These are phyloP conservation scores for Verticillium klebahnii DNA, from an alignment of 2,329 filamentous ascomycete genomes.

Conservation along the genomic window DNA sequence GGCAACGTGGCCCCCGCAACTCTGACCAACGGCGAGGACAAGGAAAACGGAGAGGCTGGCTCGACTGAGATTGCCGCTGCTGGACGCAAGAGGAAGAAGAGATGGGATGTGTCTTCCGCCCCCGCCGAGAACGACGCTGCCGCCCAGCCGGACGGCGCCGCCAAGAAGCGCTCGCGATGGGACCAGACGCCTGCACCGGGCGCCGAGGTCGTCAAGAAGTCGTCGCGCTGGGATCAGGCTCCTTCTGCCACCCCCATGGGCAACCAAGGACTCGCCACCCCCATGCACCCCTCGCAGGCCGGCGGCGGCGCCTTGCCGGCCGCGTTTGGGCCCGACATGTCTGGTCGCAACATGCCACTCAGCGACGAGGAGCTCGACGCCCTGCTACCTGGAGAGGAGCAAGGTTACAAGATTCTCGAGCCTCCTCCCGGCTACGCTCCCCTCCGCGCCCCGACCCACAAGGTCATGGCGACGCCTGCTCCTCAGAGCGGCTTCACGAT, in stretches of 20 bases:
- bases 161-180: conserved; percentile 75
- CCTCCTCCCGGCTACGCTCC: conserved; percentile 91
- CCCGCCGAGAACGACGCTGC: conserved; percentile 41
- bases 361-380: conserved; percentile 93
- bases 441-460: conserved; percentile 70
- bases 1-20: conserved; percentile 62
- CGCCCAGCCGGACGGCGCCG: conserved; percentile 52
- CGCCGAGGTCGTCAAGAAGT: conserved; percentile 63
- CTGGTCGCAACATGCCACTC: conserved; percentile 71
- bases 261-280: conserved; percentile 69
- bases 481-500: conserved; percentile 91
- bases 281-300: conserved; percentile 67
- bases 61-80: conserved; percentile 59
- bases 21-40: conserved; percentile 68
- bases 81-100: conserved; percentile 82
- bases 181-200: conserved; percentile 67
- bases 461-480: conserved; percentile 67
- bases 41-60: conserved; percentile 69
- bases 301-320: conserved; percentile 43
- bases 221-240: conserved; percentile 90
- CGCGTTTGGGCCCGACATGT: conserved; percentile 78
- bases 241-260: conserved; percentile 74
- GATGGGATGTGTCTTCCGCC: conserved; percentile 79
- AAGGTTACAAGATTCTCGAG: conserved; percentile 89
- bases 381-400: conserved; percentile 80